A percentile compares a stretch with the other conserved stretches of the same genome.
Evolutionary conservation across 495 filamentous ascomycete species (phyloP).

Genomic region (Penicillium cosmopolitanum): DNA sequence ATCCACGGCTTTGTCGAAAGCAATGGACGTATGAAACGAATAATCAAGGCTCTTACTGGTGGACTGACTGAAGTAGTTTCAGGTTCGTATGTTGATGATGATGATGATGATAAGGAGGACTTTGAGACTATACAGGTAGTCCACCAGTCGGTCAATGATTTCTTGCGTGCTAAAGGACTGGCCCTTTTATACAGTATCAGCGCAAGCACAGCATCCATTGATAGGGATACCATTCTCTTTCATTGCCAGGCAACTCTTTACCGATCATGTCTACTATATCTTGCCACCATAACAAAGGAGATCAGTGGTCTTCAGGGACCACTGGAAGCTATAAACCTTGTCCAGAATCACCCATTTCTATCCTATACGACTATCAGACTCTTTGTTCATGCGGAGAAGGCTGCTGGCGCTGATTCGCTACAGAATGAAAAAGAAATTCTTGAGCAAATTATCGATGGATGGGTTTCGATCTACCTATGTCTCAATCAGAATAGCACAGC

Average conservation of each 20-base stretch:
- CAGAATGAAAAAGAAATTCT: neutral
- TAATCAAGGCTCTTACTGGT: constrained; percentile 17
- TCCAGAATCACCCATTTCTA: neutral
- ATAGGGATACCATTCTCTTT: neutral
- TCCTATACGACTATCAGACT: neutral
- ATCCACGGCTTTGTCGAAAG: constrained; percentile 13
- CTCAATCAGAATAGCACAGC: neutral
- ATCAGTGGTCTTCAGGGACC: neutral
- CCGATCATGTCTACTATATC: constrained; percentile 16
- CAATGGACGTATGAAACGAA: constrained; percentile 12
- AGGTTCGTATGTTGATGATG: too few relatives aligned
- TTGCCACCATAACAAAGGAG: neutral
- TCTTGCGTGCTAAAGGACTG: constrained; percentile 19
- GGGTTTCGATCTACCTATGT: neutral
- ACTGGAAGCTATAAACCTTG: neutral
- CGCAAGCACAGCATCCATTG: neutral
- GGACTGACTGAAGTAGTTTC: constrained; percentile 16
- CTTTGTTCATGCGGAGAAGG: neutral
- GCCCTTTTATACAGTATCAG: constrained; percentile 22
- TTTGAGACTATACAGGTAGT: constrained; percentile 20
- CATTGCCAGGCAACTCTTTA: constrained; percentile 10
- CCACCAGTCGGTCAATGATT: constrained; percentile 25
- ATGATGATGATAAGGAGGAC: too few relatives aligned
- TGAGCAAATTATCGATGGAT: neutral
- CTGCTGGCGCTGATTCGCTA: neutral